phyloP scores from a whole-genome alignment of 2,329 filamentous ascomycete species.

The Coniella vitis region DNA sequence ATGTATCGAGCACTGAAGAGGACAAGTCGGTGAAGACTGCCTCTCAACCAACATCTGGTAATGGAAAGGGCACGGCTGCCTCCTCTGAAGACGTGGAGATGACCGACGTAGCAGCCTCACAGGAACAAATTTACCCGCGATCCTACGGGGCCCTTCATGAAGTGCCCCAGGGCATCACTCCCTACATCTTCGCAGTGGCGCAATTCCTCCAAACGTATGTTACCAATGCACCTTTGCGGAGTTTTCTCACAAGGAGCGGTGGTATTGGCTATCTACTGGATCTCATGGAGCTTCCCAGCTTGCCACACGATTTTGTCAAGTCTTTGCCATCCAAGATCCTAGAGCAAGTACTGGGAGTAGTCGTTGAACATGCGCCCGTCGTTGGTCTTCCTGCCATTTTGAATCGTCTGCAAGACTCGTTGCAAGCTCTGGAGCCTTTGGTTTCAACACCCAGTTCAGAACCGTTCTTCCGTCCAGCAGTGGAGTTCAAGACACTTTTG shows the following conservation, averaged over 20 bases:
- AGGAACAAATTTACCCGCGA: not conserved
- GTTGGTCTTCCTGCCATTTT: constrained; percentile 77
- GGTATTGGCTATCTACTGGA: constrained; percentile 81
- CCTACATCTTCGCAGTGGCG: constrained; percentile 69
- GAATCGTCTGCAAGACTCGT: constrained; percentile 61
- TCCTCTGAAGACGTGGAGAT: constrained; percentile 55
- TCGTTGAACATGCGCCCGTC: constrained; percentile 75
- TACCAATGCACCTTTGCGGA: constrained; percentile 64
- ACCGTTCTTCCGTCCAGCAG: constrained; percentile 65
- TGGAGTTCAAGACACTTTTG: constrained; percentile 38
- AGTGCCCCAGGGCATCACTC: constrained; percentile 36
- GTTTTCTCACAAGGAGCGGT: constrained; percentile 67
- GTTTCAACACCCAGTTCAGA: constrained; percentile 42
- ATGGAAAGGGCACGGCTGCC: constrained; percentile 33
- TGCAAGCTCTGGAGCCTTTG: constrained; percentile 63
- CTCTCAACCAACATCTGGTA: constrained; percentile 22
- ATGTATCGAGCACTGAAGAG: constrained; percentile 37
- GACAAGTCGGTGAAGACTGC: constrained; percentile 25
- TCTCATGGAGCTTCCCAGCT: constrained; percentile 72
- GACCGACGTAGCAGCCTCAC: constrained; percentile 41
- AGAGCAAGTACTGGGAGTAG: constrained; percentile 64
- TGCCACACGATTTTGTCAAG: constrained; percentile 67
- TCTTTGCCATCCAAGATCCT: constrained; percentile 62
- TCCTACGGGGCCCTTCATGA: constrained; percentile 19
- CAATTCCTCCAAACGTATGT: constrained; percentile 73